Evolutionary conservation across 768 basidiomycete genomes (phyloP).

Genomic region (Piloderma croceum): DNA sequence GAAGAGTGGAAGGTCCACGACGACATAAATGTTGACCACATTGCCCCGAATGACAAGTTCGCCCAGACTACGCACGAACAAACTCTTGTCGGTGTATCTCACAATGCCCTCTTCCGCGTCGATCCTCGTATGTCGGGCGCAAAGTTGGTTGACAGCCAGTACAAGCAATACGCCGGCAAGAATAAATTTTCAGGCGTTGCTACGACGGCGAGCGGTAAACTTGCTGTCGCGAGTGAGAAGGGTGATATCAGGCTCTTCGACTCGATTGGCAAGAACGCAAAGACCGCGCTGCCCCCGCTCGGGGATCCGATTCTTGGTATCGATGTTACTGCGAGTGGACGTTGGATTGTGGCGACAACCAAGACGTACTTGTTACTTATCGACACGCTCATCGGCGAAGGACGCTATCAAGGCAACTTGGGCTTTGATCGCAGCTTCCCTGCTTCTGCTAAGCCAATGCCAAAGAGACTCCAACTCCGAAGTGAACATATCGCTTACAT

Average conservation of each 20-base stretch:
- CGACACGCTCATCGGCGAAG: constrained; percentile 91
- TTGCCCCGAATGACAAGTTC: constrained; percentile 91
- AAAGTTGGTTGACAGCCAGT: constrained; percentile 92
- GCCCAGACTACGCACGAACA: constrained; percentile 90
- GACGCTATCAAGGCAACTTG: constrained; percentile 71
- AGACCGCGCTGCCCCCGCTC: constrained; percentile 91
- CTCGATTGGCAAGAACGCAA: constrained; percentile 95
- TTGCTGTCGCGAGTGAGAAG: constrained; percentile 94
- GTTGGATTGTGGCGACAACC: constrained; percentile 94
- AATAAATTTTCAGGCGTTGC: constrained; percentile 91
- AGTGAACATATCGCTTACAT: constrained; percentile 94
- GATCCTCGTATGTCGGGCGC: constrained; percentile 90
- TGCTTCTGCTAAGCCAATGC: constrained; percentile 87
- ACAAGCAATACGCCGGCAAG: constrained; percentile 93
- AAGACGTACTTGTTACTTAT: constrained; percentile 91
- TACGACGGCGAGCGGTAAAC: constrained; percentile 79
- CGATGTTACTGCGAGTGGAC: constrained; percentile 90
- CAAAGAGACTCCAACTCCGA: constrained; percentile 79
- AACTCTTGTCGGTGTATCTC: constrained; percentile 88
- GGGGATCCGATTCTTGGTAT: constrained; percentile 95
- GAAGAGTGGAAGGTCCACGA: constrained; percentile 99
- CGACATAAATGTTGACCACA: constrained; percentile 76
- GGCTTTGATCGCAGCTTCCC: constrained; percentile 97
- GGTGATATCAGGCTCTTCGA: constrained; percentile 96
- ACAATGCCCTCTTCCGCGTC: constrained; percentile 95